phyloP scores from a whole-genome alignment of 495 filamentous ascomycete species.

The Staphylotrichum tortipilum region DNA sequence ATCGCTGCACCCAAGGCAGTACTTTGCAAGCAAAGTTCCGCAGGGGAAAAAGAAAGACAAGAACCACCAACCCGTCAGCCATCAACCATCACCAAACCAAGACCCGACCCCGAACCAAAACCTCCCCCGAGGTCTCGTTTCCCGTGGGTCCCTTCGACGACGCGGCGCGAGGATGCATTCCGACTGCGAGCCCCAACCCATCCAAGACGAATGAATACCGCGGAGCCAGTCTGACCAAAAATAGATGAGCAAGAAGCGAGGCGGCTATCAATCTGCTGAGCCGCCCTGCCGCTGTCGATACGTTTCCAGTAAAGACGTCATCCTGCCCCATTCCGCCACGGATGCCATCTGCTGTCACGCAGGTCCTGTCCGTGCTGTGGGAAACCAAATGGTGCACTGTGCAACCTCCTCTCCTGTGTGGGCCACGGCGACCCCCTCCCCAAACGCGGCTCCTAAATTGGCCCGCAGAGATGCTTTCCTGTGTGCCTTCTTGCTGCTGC shows the following conservation, averaged over 20 bases:
- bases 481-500: too few species aligned
- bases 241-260: not conserved
- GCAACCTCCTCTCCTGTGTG: too few species aligned
- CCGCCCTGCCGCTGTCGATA: constrained; percentile 3
- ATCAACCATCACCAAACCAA: too few species aligned
- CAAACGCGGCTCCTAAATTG: too few species aligned
- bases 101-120: not conserved
- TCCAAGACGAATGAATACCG: not conserved
- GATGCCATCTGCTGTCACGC: constrained; percentile 4
- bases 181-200: not conserved
- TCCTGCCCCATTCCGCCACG: not conserved
- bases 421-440: too few species aligned
- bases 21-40: too few species aligned
- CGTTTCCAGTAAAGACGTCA: constrained; percentile 12
- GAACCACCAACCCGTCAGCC: too few species aligned
- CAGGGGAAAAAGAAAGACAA: too few species aligned
- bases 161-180: not conserved
- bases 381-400: not conserved
- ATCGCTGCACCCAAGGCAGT: too few species aligned
- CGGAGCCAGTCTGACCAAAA: not conserved
- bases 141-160: too few species aligned
- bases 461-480: not conserved
- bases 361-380: not conserved
- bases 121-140: not conserved
- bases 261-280: not conserved